Base-by-base conservation (phyloP, 2,329 filamentous ascomycete species). In the Arthroderma sp. region DNA sequence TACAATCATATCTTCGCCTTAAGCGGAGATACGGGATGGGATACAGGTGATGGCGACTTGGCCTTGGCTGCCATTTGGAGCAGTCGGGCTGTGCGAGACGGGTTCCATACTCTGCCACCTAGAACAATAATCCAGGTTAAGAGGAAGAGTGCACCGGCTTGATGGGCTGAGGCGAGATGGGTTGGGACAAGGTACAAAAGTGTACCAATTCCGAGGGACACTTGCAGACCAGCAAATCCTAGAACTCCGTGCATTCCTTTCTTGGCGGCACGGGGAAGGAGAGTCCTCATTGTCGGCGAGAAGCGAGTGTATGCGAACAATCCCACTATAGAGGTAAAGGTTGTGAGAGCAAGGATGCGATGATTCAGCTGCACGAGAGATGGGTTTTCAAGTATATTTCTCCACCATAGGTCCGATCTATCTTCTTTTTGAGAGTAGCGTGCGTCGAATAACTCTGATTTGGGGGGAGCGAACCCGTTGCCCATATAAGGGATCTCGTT, bases 401-500 rank as follows among this genome's bases (percentile, higher is more conserved):
- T 81, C 91, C 91, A 98, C 79, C 83, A 87, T 11, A 96, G 71
- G 58, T 98, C 93, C 8, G 80, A 81, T 36, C 75, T 71, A 60
- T 94, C 86, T 36, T 81, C 72, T 47, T 75, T 77, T 56, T 87
- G 83, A 47, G 80, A 82, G 74, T 95, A 95, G 68, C 86, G 93
- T 33, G 76, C 71, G 58, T 89, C 82, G 64, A 86, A 87, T 30
- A 96, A 78, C 68, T 96, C 89, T 6, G 77, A 73, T 58, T 74
- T 78, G 1, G 89, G 89, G 1, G 89, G 89, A 0, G 86, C 74
- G 22, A 94, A 69, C 7, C 87, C 86, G 3, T 78, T 66, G 6
- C 91, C 91, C 91, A 98, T 98, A 66, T 77, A 85, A 5, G 91
- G 91, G 63, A 98, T 96, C 65, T 98, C 87, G 63, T 98, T 98